Evolutionary conservation across 345 rosid genomes (phyloP), one percentile per base, ranked within the genome.

Genomic region (Syzygium grande): DNA sequence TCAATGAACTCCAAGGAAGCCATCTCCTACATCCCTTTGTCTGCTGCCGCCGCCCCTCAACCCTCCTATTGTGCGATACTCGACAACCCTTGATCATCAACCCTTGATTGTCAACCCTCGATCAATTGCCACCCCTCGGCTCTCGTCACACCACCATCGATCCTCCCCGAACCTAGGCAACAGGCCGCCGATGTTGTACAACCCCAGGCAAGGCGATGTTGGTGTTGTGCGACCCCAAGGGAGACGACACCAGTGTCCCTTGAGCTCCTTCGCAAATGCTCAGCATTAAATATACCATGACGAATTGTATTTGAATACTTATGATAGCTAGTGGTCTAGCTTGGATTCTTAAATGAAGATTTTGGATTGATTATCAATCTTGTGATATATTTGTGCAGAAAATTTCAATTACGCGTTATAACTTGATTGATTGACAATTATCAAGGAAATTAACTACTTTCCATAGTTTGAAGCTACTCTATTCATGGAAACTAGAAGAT

Each of bases 1-100:
- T 73, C 25, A 73, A 34, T 73, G 12, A 73, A 19, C 80, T 9
- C 25, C 46, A 88, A 89, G 29, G 92, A 91, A 84, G 6, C 89
- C 17, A 86, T 90, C 51, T 90, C 92, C 25, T 61, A 15, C 43
- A 22, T 30, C 78, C 78, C 19, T 38, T 30, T 7, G 6, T 12
- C 49, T n/a, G 11, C 15, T 22, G 25, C 41, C 2, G 38, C 56
- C 43, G 52, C n/a, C 83, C 43, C 22, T 30, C 19, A 34, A 16
- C 43, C 79, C 23, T 68, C 43, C 12, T 65, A 17, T 30, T 2
- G 23, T 11, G 43, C 3, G 6, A 30, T 30, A 16, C 43, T 30
- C 15, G 38, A 19, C 38, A 29, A 63, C 77, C 68, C 73, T n/a
- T 13, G 15, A 5, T 30, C 29, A 13, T 29, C 17, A 6, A 52